These are phyloP conservation scores for Closterium sp. DNA, from an alignment of 139 green algal species.

Conservation along the genomic window DNA sequence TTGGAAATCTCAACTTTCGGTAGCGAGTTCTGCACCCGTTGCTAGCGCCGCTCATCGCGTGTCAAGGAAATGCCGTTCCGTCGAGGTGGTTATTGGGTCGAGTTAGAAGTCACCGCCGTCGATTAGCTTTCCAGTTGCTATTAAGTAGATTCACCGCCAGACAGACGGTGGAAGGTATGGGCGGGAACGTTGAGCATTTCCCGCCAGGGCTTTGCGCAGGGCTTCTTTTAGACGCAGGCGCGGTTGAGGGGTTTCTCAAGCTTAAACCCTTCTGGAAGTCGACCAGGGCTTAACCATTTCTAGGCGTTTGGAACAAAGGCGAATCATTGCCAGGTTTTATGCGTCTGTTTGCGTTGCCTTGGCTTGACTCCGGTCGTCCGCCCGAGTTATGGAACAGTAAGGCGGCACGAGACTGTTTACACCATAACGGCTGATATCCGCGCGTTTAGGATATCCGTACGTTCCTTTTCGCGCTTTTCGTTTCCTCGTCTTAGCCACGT, in stretches of 20 bases:
- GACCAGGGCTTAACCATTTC: too few species aligned
- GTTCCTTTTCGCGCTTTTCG: too few species aligned
- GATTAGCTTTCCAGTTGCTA: not conserved
- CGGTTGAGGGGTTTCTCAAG: too few species aligned
- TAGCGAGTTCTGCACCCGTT: not conserved
- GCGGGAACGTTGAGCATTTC: not conserved
- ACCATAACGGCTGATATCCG: too few species aligned
- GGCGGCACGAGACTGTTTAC: too few species aligned
- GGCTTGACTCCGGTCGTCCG: too few species aligned
- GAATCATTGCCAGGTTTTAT: not conserved
- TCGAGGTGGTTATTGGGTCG: not conserved
- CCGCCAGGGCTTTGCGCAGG: not conserved
- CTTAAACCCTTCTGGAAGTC: too few species aligned
- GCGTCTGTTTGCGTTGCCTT: not conserved
- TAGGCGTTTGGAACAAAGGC: not conserved
- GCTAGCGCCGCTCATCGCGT: not conserved
- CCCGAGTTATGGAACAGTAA: too few species aligned
- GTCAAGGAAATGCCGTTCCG: not conserved
- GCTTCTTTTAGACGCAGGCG: not conserved
- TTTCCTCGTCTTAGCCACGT: too few species aligned
- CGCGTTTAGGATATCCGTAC: too few species aligned
- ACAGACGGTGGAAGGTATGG: not conserved
- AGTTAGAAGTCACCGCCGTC: not conserved
- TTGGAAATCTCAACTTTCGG: not conserved
- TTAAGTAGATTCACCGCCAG: too few species aligned